Percentiles rank a stretch among this genome's conserved stretches.
Conservation (phyloP, 768 basidiomycete species). For the Tricholoma matsutake region DNA sequence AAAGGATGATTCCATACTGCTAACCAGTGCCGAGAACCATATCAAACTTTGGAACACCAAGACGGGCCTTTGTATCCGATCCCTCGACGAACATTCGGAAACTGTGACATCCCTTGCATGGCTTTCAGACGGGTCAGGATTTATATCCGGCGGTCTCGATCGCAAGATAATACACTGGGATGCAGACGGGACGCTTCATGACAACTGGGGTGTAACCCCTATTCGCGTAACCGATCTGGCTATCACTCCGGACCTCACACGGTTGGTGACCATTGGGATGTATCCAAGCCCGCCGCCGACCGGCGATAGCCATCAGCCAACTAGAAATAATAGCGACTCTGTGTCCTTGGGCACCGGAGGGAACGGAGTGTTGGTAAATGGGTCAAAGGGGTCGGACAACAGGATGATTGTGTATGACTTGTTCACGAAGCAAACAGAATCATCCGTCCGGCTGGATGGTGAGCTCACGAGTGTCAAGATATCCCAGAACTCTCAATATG, state of each 20-base stretch:
- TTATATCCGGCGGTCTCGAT: conserved; percentile 88
- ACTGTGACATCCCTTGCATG: conserved; percentile 84
- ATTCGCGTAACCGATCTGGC: conserved; percentile 87
- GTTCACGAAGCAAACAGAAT: conserved; percentile 59
- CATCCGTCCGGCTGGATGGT: conserved; percentile 62
- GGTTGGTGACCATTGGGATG: conserved; percentile 83
- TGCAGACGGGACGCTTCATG: conserved; percentile 65
- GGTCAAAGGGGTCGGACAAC: conserved; percentile 42
- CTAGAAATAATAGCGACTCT: conserved; percentile 6
- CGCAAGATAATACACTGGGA: conserved; percentile 82
- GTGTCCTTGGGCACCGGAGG: conserved; percentile 13
- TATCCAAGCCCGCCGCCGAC: conserved; percentile 9
- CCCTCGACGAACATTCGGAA: conserved; percentile 71
- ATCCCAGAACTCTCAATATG: conserved; percentile 82
- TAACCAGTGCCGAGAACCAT: conserved; percentile 76
- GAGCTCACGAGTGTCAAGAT: conserved; percentile 88
- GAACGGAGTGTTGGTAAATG: conserved; percentile 27
- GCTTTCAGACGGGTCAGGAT: conserved; percentile 86
- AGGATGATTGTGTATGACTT: conserved; percentile 79
- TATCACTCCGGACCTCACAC: conserved; percentile 79
- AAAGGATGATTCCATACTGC: conserved; percentile 76
- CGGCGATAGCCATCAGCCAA: conserved; percentile 21
- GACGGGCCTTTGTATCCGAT: conserved; percentile 72
- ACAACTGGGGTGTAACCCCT: conserved; percentile 64
- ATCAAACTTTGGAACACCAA: conserved; percentile 91